Evolutionary conservation across 768 basidiomycete species (phyloP).

Genomic region (Panaeolus papilionaceus): DNA sequence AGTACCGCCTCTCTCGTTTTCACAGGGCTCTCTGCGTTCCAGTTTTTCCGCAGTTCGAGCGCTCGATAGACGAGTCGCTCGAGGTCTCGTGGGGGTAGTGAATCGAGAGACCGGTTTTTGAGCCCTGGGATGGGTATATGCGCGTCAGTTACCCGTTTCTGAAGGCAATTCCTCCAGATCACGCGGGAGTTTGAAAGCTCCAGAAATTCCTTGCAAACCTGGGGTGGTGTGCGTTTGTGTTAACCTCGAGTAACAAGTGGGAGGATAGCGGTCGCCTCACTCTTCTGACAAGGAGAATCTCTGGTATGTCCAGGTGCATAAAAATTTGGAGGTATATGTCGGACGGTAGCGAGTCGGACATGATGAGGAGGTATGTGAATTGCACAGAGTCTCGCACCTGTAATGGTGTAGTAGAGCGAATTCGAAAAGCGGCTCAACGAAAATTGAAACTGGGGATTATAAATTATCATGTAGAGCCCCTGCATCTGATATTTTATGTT

Average conservation of each 20-base stretch:
- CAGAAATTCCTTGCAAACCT: constrained; percentile 55
- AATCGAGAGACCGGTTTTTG: constrained; percentile 34
- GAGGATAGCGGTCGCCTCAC: constrained; percentile 38
- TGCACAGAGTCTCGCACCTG: not conserved
- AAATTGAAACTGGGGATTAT: not conserved
- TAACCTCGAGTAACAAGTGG: not conserved
- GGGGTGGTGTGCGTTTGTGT: not conserved
- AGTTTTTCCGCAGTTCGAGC: constrained; percentile 51
- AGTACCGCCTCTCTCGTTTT: constrained; percentile 34
- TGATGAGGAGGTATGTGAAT: constrained; percentile 1
- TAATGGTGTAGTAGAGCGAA: not conserved
- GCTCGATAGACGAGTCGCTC: constrained; percentile 49
- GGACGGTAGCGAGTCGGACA: constrained; percentile 43
- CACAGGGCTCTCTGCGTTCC: constrained; percentile 50
- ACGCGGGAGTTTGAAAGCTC: constrained; percentile 50
- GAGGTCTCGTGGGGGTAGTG: constrained; percentile 48
- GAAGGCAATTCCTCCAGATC: constrained; percentile 57
- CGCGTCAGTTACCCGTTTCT: constrained; percentile 43
- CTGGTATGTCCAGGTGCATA: constrained; percentile 43
- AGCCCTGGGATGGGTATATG: constrained; percentile 57
- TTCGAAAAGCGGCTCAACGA: not conserved
- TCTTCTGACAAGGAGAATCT: constrained; percentile 53
- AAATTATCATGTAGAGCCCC: not conserved
- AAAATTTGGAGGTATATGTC: constrained; percentile 56
- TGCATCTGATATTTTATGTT: constrained; percentile 3